Evolutionary conservation across 257 asterid species (phyloP).

Genomic region (Solanum gracilifrons): DNA sequence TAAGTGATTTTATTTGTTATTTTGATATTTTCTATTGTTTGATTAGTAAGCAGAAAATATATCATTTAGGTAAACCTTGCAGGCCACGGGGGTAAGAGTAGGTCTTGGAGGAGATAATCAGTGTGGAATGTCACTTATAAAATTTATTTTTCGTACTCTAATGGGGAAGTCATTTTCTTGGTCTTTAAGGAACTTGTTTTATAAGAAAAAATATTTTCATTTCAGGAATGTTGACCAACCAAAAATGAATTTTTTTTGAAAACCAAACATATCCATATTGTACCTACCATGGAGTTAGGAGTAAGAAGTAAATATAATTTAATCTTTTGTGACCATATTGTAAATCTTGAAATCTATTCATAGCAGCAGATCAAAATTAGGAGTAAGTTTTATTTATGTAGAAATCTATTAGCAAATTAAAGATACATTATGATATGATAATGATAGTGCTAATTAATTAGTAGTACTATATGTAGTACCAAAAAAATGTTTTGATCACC

Average conservation of each 20-base stretch:
- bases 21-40: background rate
- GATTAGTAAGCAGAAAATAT: background rate
- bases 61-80: background rate
- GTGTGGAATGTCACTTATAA: background rate
- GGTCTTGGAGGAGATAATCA: background rate
- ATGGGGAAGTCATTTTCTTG: background rate
- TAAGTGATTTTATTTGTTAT: background rate
- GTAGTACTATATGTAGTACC: background rate
- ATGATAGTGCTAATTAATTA: slow-evolving; percentile 4
- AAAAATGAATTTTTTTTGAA: background rate
- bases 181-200: background rate
- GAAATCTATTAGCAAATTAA: background rate
- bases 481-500: slow-evolving; percentile 22
- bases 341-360: background rate
- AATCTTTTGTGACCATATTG: background rate
- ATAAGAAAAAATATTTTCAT: background rate
- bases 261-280: background rate
- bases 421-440: slow-evolving; percentile 12
- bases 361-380: background rate
- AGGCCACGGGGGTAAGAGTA: background rate
- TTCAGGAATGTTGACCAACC: background rate
- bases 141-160: background rate
- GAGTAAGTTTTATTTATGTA: background rate
- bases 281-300: background rate
- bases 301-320: background rate